Conservation (phyloP, 2,329 filamentous ascomycete genomes). For the Colletotrichum sp. region DNA sequence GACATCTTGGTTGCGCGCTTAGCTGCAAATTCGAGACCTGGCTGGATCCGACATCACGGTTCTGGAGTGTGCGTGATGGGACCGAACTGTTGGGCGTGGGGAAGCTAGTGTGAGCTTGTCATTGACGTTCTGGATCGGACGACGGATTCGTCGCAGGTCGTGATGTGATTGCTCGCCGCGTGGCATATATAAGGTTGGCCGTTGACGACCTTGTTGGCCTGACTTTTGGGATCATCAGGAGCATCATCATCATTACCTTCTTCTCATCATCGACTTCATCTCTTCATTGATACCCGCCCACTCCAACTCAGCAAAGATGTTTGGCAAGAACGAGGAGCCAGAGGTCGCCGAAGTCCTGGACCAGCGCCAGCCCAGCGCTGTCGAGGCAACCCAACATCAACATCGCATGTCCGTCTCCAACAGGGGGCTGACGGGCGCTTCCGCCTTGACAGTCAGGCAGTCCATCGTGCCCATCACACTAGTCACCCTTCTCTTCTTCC, state of each 20-base stretch:
- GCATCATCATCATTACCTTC: background rate
- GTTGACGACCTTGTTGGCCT: background rate
- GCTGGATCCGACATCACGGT: background rate
- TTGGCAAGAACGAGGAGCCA: constrained; percentile 25
- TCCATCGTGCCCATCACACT: constrained; percentile 70
- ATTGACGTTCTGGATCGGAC: background rate
- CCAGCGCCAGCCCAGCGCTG: constrained; percentile 21
- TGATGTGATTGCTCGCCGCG: background rate
- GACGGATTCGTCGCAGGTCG: background rate
- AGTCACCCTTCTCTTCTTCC: constrained; percentile 53
- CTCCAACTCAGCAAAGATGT: constrained; percentile 16
- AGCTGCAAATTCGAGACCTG: background rate
- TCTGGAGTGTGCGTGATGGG: background rate
- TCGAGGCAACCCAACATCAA: constrained; percentile 19
- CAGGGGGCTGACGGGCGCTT: constrained; percentile 25
- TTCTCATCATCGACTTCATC: background rate
- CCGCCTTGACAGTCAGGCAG: constrained; percentile 62
- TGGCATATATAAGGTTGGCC: background rate
- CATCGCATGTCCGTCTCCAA: constrained; percentile 24
- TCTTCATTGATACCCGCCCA: background rate
- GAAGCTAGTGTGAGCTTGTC: background rate
- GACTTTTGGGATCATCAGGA: background rate
- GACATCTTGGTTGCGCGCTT: background rate
- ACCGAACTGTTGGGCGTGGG: background rate
- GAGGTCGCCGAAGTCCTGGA: constrained; percentile 21